These are phyloP conservation scores for Trapa bicornis DNA, from an alignment of 345 rosid species.

Conservation along the genomic window DNA sequence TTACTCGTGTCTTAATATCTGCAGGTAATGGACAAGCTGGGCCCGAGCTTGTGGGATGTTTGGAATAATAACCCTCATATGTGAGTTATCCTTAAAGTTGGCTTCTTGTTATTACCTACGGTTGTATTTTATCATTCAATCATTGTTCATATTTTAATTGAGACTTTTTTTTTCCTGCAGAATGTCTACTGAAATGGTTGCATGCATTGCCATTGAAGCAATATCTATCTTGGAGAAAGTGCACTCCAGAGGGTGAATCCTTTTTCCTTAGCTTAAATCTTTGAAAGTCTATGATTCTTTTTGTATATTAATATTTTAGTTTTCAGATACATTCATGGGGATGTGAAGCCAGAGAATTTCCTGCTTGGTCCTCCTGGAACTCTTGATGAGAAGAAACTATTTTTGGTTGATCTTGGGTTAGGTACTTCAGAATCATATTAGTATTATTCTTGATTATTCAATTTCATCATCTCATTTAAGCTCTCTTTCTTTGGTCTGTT, in stretches of 20 bases:
- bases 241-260: constrained; percentile 38
- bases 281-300: not conserved
- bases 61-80: constrained; percentile 34
- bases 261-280: not conserved
- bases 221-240: constrained; percentile 40
- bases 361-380: constrained; percentile 28
- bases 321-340: constrained; percentile 34
- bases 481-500: not conserved
- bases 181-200: constrained; percentile 51
- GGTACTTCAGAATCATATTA: constrained; percentile 10
- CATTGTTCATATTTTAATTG: constrained; percentile 3
- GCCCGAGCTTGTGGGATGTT: constrained; percentile 52
- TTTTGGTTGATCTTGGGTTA: constrained; percentile 32
- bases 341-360: constrained; percentile 42
- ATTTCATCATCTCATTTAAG: not conserved
- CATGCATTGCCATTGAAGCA: constrained; percentile 48
- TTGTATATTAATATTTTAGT: not conserved
- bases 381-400: constrained; percentile 29
- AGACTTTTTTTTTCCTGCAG: constrained; percentile 12
- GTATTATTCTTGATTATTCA: not conserved
- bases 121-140: not conserved
- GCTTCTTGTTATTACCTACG: not conserved
- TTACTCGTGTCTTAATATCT: not conserved
- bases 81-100: constrained; percentile 16
- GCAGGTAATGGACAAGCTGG: constrained; percentile 50